Evolutionary conservation across 768 basidiomycete genomes (phyloP), one percentile per base, ranked within the genome.

Genomic region (Mycena amicta): DNA sequence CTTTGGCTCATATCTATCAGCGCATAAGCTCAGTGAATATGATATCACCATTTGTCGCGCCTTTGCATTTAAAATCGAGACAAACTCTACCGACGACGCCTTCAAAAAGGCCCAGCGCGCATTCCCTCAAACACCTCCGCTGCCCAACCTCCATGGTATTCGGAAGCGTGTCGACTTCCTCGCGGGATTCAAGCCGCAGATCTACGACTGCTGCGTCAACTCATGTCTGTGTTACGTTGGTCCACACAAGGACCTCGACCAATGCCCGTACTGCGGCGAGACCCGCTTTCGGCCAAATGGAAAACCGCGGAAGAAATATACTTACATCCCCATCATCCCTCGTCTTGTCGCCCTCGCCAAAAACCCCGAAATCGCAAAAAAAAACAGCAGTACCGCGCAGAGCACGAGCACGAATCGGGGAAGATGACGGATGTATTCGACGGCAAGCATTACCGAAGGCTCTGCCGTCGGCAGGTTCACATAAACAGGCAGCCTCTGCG

Each of bases 371-470:
- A 60, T 60, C 51, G 69, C 71, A 0, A 15, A 60, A 22, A 25
- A 51, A 31, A 68, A 72, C n/a, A n/a, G 67, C 39, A 49, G 22
- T 74, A 75, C 62, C 66, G 73, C 3, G 25, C 59, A 8, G 43
- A 66, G 11, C 71, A 71, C 57, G 40, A 22, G 29, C 63, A 55
- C 49, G 43, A 60, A 18, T 61, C 58, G 18, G 67, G 61, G 1
- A 46, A 50, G 20, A 68, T 71, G 33, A 65, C 43, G 11, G 75
- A 82, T 63, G 62, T 79, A 29, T 76, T 77, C 56, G 76, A 80
- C 60, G 59, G 69, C 0, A 5, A 25, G 1, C 55, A 62, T 37
- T 80, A 78, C 55, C 61, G 56, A 6, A 4, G 43, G 1, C 70
- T 74, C 1, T 51, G 55, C 3, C 20, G 30, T 2, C 43, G 61